Conservation (phyloP, 2,329 filamentous ascomycete species). For the Scorias spongiosa region DNA sequence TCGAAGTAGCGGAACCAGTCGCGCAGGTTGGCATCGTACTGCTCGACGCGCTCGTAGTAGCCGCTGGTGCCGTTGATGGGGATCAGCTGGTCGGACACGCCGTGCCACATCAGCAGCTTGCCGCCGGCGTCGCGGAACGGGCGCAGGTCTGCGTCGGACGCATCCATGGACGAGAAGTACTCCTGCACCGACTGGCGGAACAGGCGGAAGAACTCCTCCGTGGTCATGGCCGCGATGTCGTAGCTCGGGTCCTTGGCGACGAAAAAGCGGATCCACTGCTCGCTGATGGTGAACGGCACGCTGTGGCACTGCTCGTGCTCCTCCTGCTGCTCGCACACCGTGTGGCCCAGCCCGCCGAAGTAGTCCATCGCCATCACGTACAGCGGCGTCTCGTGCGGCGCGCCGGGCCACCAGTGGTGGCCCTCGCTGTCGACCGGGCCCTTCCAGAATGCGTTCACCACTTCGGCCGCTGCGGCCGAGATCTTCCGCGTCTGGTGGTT, state of each 20-base stretch:
- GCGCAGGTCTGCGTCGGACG: conserved; percentile 23
- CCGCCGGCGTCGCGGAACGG: conserved; percentile 22
- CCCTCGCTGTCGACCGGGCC: conserved; percentile 13
- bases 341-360: conserved; percentile 13
- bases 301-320: conserved; percentile 7
- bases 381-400: conserved; percentile 3
- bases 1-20: conserved; percentile 25
- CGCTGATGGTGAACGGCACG: conserved; percentile 16
- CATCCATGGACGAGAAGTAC: conserved; percentile 23
- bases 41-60: conserved; percentile 23
- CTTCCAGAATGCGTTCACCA: conserved; percentile 19
- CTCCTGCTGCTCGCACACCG: conserved; percentile 8
- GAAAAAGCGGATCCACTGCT: conserved; percentile 22
- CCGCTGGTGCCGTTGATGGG: conserved; percentile 19
- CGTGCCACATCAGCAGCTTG: conserved; percentile 32
- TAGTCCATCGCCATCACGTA: background rate
- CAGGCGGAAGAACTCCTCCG: conserved; percentile 7
- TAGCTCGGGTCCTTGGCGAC: conserved; percentile 15
- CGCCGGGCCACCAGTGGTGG: conserved; percentile 1
- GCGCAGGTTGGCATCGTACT: conserved; percentile 9
- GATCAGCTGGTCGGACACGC: conserved; percentile 25
- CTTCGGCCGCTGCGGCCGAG: conserved; percentile 15
- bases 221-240: conserved; percentile 8
- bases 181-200: conserved; percentile 10
- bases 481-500: conserved; percentile 6